Conservation (phyloP, 2,329 filamentous ascomycete species). For the Graphilbum sp. region DNA sequence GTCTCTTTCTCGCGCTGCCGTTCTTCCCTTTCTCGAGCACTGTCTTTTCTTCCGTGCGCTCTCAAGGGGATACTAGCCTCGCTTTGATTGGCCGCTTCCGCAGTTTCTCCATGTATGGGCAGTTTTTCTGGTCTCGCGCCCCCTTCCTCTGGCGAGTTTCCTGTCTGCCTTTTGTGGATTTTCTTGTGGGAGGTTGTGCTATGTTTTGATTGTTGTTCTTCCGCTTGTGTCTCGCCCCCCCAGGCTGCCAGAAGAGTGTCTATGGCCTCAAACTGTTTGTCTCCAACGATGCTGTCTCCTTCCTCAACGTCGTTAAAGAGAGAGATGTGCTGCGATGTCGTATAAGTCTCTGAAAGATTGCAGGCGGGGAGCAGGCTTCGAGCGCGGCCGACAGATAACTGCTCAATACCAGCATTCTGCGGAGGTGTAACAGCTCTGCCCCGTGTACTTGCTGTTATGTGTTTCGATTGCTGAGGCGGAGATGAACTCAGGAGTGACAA, state of each 20-base stretch:
- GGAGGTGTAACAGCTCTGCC: too few relatives aligned
- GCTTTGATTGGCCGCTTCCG: slow-evolving; percentile 1
- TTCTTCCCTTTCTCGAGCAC: slow-evolving; percentile 21
- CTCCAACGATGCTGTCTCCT: slow-evolving; percentile 3
- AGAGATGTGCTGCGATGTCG: too few relatives aligned
- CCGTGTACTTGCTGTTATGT: too few relatives aligned
- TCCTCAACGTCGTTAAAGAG: slow-evolving; percentile 3
- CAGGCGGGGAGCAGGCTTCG: too few relatives aligned
- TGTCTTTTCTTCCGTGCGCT: slow-evolving; percentile 9
- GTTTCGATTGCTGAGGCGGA: not conserved
- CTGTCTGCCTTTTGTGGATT: not conserved
- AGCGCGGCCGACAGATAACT: too few relatives aligned
- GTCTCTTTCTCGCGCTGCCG: slow-evolving; percentile 33
- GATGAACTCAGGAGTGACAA: not conserved
- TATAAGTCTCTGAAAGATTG: too few relatives aligned
- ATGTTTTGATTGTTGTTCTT: too few relatives aligned
- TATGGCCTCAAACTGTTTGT: not conserved
- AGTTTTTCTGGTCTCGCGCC: too few relatives aligned
- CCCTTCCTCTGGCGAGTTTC: too few relatives aligned
- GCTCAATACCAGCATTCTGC: too few relatives aligned
- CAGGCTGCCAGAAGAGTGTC: slow-evolving; percentile 3
- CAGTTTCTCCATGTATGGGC: too few relatives aligned
- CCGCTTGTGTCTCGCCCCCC: too few relatives aligned
- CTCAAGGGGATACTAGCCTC: slow-evolving; percentile 6
- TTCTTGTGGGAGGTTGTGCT: not conserved